Evolutionary conservation across 495 filamentous ascomycete species (phyloP), one percentile per base, ranked within the genome.

Genomic region (Aspergillus affinis): DNA sequence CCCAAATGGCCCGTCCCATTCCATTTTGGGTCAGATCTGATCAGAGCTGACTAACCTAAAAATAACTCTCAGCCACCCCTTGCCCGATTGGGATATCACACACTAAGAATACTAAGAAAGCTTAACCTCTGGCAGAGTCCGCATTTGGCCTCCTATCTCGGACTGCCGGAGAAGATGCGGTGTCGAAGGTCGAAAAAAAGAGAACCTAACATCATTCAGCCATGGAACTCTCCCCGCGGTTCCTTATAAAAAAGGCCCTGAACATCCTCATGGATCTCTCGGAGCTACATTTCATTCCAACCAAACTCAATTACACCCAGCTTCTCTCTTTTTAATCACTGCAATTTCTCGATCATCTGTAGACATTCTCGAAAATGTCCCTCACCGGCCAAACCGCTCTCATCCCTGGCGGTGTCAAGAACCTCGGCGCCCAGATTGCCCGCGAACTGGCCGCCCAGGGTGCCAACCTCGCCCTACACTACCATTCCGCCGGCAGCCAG

Each of bases 331-430:
- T 47, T 13, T 32, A 5, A 44, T 10, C 17, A 36, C 19, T 58
- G n/a, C 19, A 54, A 54, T 56, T 20, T 47, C 17, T 15, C 20
- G 48, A 44, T 32, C 5, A 20, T 50, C 23, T 30, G 9, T 17
- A 53, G 7, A 2, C 52, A 30, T 17, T 10, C 36, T n/a, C 13
- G 44, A 67, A 47, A 59, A 73, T 70, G 70, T 55, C 65, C 50
- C 77, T 84, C 46, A 67, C 67, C n/a, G 70, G 71, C 44, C 78
- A 82, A 67, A 67, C 79, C 17, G 77, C 73, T 49, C 72, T 84
- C 30, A 65, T 83, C 51, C 80, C 77, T 46, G 81, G 81, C 32
- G 71, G 74, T 20, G 72, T 64, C 18, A 75, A 74, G 65, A 77
- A 74, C 54, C 68, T 75, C 47, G 72, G 72, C 10, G 72, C 72